Evolutionary conservation across 2,329 filamentous ascomycete species (phyloP).

Genomic region (Ophiostoma perfectum): DNA sequence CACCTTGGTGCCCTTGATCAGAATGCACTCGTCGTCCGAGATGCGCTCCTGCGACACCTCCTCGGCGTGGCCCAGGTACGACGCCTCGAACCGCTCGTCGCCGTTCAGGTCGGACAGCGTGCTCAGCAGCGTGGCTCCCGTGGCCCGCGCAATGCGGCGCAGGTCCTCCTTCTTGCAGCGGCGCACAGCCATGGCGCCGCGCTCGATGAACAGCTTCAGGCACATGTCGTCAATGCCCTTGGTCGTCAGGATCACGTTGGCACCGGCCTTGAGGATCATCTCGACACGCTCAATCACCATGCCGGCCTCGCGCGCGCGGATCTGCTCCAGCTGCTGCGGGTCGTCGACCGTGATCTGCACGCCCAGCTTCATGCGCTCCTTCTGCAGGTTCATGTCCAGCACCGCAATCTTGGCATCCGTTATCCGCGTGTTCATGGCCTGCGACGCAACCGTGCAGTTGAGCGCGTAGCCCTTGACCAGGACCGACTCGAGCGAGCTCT

Average conservation of each 20-base stretch:
- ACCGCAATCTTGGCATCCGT: constrained; percentile 94
- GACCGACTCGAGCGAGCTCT: constrained; percentile 79
- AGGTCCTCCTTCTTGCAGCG: constrained; percentile 99
- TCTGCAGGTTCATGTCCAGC: constrained; percentile 96
- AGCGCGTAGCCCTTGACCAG: constrained; percentile 94
- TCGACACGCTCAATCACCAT: constrained; percentile 93
- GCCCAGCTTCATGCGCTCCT: constrained; percentile 98
- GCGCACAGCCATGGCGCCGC: constrained; percentile 89
- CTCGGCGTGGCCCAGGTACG: constrained; percentile 83
- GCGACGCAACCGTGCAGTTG: constrained; percentile 97
- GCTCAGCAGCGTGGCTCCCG: constrained; percentile 86
- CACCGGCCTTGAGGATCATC: constrained; percentile 95
- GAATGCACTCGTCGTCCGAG: constrained; percentile 96
- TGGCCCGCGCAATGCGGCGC: constrained; percentile 89
- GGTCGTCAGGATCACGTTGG: constrained; percentile 92
- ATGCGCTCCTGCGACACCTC: constrained; percentile 98
- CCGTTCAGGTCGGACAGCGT: constrained; percentile 94
- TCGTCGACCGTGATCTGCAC: constrained; percentile 98
- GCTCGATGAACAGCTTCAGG: constrained; percentile 90
- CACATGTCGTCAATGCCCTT: constrained; percentile 98
- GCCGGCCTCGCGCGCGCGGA: constrained; percentile 83
- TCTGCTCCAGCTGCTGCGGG: constrained; percentile 94
- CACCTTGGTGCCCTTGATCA: constrained; percentile 91
- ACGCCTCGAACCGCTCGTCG: constrained; percentile 91
- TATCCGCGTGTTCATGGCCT: constrained; percentile 93